phyloP scores from a whole-genome alignment of 73 alveolate species.

The Effrenium voratum region DNA sequence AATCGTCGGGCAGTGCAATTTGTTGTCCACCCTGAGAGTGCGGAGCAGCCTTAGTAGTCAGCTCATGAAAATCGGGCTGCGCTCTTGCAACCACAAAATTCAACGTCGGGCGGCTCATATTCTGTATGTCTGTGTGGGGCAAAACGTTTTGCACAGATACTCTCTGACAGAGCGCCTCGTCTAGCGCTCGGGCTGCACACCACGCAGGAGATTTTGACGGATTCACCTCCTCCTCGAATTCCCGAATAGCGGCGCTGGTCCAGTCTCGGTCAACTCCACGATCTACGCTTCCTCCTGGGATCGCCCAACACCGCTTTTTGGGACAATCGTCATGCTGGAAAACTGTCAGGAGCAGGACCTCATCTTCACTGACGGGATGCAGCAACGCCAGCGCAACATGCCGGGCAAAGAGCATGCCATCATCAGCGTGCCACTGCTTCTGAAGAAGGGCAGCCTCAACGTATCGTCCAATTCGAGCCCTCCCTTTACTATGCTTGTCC shows the following conservation, averaged over 20 bases:
- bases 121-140: not conserved
- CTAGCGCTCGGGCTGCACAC: not conserved
- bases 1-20: not conserved
- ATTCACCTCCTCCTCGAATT: conserved; percentile 3
- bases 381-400: conserved; percentile 6
- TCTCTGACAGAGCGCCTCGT: not conserved
- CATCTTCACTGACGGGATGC: not conserved
- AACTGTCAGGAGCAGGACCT: not conserved
- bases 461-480: not conserved
- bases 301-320: not conserved
- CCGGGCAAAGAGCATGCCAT: conserved; percentile 20
- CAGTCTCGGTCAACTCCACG: not conserved
- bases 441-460: not conserved
- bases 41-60: not conserved
- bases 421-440: not conserved
- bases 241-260: not conserved
- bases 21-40: not conserved
- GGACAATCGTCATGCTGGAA: not conserved
- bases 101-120: not conserved
- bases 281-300: conserved; percentile 2
- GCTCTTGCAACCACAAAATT: conserved; percentile 28
- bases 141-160: not conserved
- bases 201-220: not conserved
- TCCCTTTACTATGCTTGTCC: not conserved
- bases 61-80: not conserved